These are phyloP conservation scores for Pseudohyphozyma bogoriensis DNA, from an alignment of 768 basidiomycete species.

Conservation along the genomic window DNA sequence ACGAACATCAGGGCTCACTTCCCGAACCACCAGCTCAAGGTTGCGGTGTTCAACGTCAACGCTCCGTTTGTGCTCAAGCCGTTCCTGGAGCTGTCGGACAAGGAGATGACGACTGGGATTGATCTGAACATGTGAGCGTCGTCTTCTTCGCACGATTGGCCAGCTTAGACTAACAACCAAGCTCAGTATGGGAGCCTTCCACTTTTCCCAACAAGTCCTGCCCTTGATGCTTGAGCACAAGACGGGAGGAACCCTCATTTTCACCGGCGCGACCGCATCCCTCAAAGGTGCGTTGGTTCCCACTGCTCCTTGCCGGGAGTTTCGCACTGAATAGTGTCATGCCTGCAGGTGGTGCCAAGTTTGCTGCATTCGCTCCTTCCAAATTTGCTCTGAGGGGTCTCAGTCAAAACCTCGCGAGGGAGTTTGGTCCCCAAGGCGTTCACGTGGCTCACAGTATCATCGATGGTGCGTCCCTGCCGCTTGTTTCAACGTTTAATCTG, in stretches of 20 bases:
- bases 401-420: constrained; percentile 30
- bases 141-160: background rate
- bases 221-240: constrained; percentile 6
- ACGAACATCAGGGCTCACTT: constrained; percentile 13
- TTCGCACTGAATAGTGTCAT: background rate
- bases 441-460: constrained; percentile 33
- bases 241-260: constrained; percentile 26
- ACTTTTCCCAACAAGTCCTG: constrained; percentile 26
- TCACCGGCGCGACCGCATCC: constrained; percentile 33
- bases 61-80: constrained; percentile 25
- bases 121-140: constrained; percentile 11
- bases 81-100: constrained; percentile 30
- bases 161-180: background rate
- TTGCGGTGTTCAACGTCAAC: constrained; percentile 31
- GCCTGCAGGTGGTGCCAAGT: constrained; percentile 21
- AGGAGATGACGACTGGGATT: constrained; percentile 13
- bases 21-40: constrained; percentile 13
- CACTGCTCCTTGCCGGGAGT: background rate
- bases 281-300: constrained; percentile 2
- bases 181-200: constrained; percentile 25
- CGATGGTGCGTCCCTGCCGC: constrained; percentile 24
- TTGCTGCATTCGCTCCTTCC: constrained; percentile 29
- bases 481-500: background rate
- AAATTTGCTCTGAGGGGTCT: constrained; percentile 30
- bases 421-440: constrained; percentile 31